Conservation (phyloP, 1,139 yeast species). For the Blastobotrys raffinosifermentans region DNA sequence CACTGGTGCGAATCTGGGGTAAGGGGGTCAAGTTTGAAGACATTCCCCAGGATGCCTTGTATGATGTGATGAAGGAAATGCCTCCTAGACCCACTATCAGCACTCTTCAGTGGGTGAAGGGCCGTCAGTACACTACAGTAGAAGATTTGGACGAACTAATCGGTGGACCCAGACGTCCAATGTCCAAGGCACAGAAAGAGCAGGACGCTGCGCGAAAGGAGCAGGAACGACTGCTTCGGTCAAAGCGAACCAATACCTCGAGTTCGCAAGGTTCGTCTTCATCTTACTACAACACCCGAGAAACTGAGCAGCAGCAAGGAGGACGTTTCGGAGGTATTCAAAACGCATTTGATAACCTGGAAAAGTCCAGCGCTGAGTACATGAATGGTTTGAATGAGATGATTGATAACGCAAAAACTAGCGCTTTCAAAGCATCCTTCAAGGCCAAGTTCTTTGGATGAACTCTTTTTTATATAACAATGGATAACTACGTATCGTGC, state of each 20-base stretch:
- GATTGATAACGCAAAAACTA: conserved; percentile 25
- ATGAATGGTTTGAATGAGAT: conserved; percentile 26
- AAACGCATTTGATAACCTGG: conserved; percentile 28
- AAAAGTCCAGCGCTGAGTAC: conserved; percentile 30
- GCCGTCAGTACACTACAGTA: conserved; percentile 53
- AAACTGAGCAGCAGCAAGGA: conserved; percentile 13
- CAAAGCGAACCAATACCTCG: conserved; percentile 1
- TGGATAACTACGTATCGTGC: neutral
- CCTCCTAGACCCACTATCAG: conserved; percentile 80
- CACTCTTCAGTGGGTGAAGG: conserved; percentile 83
- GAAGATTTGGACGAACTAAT: conserved; percentile 46
- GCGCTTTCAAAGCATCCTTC: conserved; percentile 26
- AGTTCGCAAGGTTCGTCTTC: conserved; percentile 6
- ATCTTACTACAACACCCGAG: conserved; percentile 7
- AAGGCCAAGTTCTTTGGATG: conserved; percentile 28
- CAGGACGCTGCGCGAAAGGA: conserved; percentile 23
- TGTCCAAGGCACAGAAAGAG: conserved; percentile 28
- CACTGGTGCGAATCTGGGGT: conserved; percentile 44
- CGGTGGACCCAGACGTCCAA: conserved; percentile 38
- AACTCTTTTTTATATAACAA: neutral
- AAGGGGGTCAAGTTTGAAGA: conserved; percentile 29
- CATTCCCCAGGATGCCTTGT: conserved; percentile 33
- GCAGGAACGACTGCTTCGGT: conserved; percentile 18
- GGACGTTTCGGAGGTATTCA: conserved; percentile 24
- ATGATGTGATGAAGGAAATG: conserved; percentile 42